Base-by-base conservation (phyloP, 2,329 filamentous ascomycete genomes). In the Pestalotiopsis sp. region DNA sequence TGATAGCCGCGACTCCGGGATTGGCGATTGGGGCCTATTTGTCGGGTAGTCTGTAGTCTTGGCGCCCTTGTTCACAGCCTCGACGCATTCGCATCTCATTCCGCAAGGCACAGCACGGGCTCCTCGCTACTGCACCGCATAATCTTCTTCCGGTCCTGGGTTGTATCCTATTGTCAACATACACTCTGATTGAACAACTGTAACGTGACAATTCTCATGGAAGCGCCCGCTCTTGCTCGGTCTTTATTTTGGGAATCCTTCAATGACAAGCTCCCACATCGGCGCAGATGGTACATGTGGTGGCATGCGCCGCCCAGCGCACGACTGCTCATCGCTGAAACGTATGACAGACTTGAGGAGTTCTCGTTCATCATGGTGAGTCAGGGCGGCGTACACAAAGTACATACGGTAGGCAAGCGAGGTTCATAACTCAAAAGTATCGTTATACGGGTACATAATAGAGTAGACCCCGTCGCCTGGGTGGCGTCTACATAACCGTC, bases 161-260 rank as follows among this genome's bases (percentile, higher is more conserved):
- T 49, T 49, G 41, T 49, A 49, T 52, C 7, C 17, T 52, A 52
- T 52, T 36, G 31, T 36, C 31, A 36, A 36, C 31, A 36, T 36
- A 36, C 9, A 36, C 31, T 36, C 12, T 23, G n/a, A n/a, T 39
- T 36, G 31, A 23, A 59, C 9, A 36, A 36, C 20, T 62, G 59
- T 62, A 62, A 62, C 59, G 59, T 62, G 59, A 62, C 59, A 62
- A 62, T 13, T 62, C 3, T 39, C 39, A 36, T 25, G 13, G 59
- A 52, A 52, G 20, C 45, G 20, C 14, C 14, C 14, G 20, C 45
- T 17, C 20, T 20, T 20, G 45, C 14, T 52, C 31, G 31, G 31
- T 36, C 31, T 36, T 36, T 36, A 36, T 36, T 36, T 36, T 36
- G 31, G 45, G 13, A 17, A 52, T 52, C 14, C 20, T 52, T 52